Percentiles rank a stretch among this genome's conserved stretches.
These are phyloP conservation scores for Scopulariopsis brevicaulis DNA, from an alignment of 2,329 filamentous ascomycete genomes.

Conservation along the genomic window DNA sequence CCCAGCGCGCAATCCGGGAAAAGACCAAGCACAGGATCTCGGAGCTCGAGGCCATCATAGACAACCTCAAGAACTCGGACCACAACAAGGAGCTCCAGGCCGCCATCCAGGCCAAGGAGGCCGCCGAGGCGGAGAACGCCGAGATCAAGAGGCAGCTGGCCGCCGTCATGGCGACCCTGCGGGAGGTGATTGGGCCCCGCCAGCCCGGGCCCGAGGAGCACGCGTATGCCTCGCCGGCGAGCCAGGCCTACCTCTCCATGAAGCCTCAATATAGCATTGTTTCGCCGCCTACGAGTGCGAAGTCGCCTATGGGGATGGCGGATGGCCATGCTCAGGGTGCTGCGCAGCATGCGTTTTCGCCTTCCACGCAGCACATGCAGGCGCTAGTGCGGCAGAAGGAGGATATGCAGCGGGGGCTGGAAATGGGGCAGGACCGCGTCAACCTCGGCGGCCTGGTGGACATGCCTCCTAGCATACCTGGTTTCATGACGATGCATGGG, in stretches of 20 bases:
- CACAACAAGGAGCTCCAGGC: constrained; percentile 58
- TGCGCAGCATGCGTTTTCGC: background rate
- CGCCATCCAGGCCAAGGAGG: constrained; percentile 64
- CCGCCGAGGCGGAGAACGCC: constrained; percentile 66
- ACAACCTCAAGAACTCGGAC: constrained; percentile 66
- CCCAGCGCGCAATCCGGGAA: constrained; percentile 74
- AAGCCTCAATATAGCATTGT: background rate
- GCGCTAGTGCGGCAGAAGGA: background rate
- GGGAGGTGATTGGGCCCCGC: background rate
- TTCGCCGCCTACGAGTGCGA: background rate
- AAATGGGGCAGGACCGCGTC: background rate
- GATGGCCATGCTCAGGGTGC: background rate
- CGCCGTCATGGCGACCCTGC: background rate
- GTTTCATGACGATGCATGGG: background rate
- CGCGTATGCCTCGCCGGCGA: background rate
- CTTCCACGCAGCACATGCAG: background rate
- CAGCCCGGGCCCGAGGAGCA: background rate
- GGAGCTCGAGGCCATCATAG: constrained; percentile 49
- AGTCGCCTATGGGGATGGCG: background rate
- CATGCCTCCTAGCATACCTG: background rate
- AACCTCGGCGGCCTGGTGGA: constrained; percentile 7
- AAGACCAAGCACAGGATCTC: constrained; percentile 30
- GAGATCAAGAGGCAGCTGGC: constrained; percentile 46
- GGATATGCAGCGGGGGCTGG: background rate
- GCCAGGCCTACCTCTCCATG: background rate